Base-by-base conservation (phyloP, 1,284 basidiomycete species). In the Melampsora larici-populina region DNA sequence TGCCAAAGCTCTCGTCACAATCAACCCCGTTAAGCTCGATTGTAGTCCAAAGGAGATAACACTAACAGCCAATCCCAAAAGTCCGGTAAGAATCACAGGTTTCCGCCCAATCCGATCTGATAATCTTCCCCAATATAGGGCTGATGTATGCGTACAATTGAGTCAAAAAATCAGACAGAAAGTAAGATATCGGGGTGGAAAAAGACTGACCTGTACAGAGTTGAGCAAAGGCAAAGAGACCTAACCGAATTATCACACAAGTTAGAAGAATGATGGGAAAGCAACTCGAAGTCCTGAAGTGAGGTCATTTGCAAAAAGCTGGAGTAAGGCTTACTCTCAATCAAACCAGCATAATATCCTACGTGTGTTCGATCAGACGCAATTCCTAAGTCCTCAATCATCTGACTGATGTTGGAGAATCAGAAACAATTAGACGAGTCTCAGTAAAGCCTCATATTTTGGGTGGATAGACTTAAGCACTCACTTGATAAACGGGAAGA, bases 401-500 rank as follows among this genome's bases (percentile, higher is more conserved):
- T 46, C 24, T 68, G 66, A n/a, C 66, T 68, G 13, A 13, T 68
- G 24, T 3, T 13, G 2, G n/a, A 46, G n/a, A 24, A 68, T 24
- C 21, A 15, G 24, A 68, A 21, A 40, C 7, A 40, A 40, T 40
- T 40, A 40, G 36, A 40, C 36, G 11, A 46, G 43, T 13, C 43
- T 46, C 43, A 46, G 43, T 13, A 13, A 46, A 46, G 11, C 43
- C 43, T 46, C 15, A 46, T 2, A 15, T 46, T 17, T 46, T 15
- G 43, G 11, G 3, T 46, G 36, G 13, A 46, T 46, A 13, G 43
- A 46, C 13, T 46, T 15, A 17, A n/a, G 13, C 7, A 36, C 33
- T 65, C 29, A 68, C 66, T 68, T 68, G 43, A 68, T 68, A n/a
- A 68, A 68, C 24, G 66, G 66, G n/a, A 68, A 68, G 33, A 68